Evolutionary conservation across 768 basidiomycete genomes (phyloP).

Genomic region (Kwoniella heveanensis): DNA sequence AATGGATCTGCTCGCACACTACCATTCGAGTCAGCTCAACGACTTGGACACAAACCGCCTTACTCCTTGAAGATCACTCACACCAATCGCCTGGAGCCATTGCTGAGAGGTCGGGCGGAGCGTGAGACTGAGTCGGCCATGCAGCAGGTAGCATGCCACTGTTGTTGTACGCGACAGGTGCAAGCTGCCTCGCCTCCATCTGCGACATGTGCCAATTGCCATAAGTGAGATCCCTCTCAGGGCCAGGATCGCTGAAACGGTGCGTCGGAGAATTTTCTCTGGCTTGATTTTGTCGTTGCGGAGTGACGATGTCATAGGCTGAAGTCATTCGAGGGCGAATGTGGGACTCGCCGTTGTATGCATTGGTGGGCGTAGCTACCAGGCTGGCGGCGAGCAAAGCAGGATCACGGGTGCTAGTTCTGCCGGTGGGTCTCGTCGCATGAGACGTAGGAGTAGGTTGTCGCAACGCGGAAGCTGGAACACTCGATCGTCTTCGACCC

Average conservation of each 20-base stretch:
- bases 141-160: constrained; percentile 6
- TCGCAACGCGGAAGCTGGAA: background rate
- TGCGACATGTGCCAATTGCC: background rate
- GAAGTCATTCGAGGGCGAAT: too few species aligned
- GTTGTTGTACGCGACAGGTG: background rate
- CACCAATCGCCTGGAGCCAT: constrained; percentile 28
- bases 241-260: constrained; percentile 11
- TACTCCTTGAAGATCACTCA: too few species aligned
- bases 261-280: background rate
- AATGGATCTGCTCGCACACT: constrained; percentile 22
- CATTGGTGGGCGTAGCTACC: background rate
- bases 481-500: background rate
- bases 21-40: background rate
- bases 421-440: too few species aligned
- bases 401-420: background rate
- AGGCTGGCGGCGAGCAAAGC: background rate
- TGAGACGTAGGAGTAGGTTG: too few species aligned
- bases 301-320: background rate
- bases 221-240: background rate
- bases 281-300: background rate
- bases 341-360: background rate
- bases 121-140: constrained; percentile 9
- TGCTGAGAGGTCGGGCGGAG: constrained; percentile 10
- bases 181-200: background rate
- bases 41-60: too few species aligned